These are phyloP conservation scores for Pyronema domesticum DNA, from an alignment of 495 filamentous ascomycete genomes.

Conservation along the genomic window DNA sequence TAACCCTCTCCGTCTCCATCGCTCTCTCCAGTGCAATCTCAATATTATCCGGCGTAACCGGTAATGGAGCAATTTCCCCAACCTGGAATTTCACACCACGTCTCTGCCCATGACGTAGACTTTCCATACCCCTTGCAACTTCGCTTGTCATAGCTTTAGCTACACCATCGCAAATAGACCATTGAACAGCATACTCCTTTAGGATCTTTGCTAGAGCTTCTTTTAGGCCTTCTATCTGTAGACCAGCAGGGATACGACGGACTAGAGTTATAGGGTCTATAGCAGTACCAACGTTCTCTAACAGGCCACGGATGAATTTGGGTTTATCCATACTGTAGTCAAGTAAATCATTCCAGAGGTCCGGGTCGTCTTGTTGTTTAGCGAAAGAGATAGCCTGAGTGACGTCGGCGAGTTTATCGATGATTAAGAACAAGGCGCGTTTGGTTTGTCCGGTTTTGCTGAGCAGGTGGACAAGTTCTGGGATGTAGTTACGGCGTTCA, in stretches of 20 bases:
- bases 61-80: not conserved
- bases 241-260: conserved; percentile 70
- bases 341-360: conserved; percentile 87
- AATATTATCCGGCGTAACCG: conserved; percentile 1
- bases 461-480: conserved; percentile 81
- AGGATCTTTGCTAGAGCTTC: conserved; percentile 74
- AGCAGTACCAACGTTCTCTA: conserved; percentile 83
- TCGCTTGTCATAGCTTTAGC: conserved; percentile 73
- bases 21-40: conserved; percentile 13
- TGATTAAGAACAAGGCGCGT: conserved; percentile 73
- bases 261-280: conserved; percentile 84
- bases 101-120: conserved; percentile 53
- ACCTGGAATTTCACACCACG: conserved; percentile 82
- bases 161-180: conserved; percentile 74
- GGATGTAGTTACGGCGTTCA: conserved; percentile 56
- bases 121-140: conserved; percentile 65
- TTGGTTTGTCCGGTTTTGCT: conserved; percentile 90
- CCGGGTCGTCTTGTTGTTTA: conserved; percentile 74
- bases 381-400: conserved; percentile 83
- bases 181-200: conserved; percentile 83
- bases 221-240: conserved; percentile 75
- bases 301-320: conserved; percentile 72
- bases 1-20: conserved; percentile 18
- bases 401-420: conserved; percentile 72
- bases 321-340: conserved; percentile 95